Evolutionary conservation across 192 early-diverging fungal species (phyloP).

Genomic region (Cetraspora pellucida): DNA sequence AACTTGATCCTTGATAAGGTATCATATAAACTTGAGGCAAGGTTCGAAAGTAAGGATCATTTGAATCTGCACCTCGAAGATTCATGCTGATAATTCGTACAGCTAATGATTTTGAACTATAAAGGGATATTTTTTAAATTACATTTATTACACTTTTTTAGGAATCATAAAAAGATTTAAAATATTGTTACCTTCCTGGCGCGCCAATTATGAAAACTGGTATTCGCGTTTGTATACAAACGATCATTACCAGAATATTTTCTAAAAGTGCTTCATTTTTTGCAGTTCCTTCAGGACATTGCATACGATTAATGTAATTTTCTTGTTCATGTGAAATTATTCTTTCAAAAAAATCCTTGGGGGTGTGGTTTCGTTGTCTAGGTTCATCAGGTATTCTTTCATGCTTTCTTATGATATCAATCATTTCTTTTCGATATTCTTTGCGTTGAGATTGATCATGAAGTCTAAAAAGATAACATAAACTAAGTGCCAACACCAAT

Average conservation of each 20-base stretch:
- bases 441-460: not conserved
- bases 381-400: not conserved
- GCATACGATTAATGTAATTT: slow-evolving; percentile 21
- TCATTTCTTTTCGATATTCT: slow-evolving; percentile 26
- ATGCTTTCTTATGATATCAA: not conserved
- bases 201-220: slow-evolving; percentile 31
- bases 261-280: slow-evolving; percentile 24
- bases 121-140: not conserved
- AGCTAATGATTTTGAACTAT: slow-evolving; percentile 31
- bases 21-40: slow-evolving; percentile 30
- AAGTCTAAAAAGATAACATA: not conserved
- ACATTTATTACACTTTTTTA: not conserved
- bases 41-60: slow-evolving; percentile 20
- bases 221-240: slow-evolving; percentile 31
- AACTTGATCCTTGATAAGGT: slow-evolving; percentile 29
- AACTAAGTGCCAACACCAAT: not conserved
- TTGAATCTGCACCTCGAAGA: slow-evolving; percentile 31
- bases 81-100: slow-evolving; percentile 26
- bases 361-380: not conserved
- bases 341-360: not conserved
- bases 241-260: slow-evolving; percentile 30
- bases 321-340: slow-evolving; percentile 26
- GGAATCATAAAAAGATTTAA: too few species aligned
- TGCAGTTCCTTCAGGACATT: not conserved
- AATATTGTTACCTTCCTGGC: slow-evolving; percentile 23